Conservation (phyloP, 768 basidiomycete species). For the Rhodotorula taiwanensis region DNA sequence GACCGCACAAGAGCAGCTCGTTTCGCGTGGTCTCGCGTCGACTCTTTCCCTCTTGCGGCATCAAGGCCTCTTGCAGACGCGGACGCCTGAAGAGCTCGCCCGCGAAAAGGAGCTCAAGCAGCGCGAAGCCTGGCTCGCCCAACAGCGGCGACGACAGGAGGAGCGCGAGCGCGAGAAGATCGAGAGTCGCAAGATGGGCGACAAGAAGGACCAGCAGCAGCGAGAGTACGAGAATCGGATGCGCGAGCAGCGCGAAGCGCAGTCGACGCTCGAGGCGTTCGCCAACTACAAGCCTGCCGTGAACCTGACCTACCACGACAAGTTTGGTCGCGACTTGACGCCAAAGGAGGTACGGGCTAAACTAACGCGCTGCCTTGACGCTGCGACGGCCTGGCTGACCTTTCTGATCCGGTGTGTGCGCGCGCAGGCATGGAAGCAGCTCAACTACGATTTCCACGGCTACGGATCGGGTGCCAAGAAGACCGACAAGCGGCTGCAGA, state of each 20-base stretch:
- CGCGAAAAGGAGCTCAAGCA: conserved; percentile 77
- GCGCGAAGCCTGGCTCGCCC: conserved; percentile 82
- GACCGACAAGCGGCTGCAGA: conserved; percentile 91
- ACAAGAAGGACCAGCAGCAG: conserved; percentile 81
- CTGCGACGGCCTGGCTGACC: no score
- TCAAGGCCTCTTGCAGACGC: conserved; percentile 74
- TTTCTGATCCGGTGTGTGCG: background rate
- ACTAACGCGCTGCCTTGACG: no score
- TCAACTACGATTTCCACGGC: conserved; percentile 97
- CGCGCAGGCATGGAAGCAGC: conserved; percentile 75
- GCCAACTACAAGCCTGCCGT: conserved; percentile 95
- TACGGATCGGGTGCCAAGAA: conserved; percentile 96
- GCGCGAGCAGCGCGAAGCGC: conserved; percentile 84
- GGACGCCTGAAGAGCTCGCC: conserved; percentile 58
- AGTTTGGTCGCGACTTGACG: conserved; percentile 78
- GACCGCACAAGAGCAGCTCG: conserved; percentile 69
- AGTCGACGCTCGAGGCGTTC: conserved; percentile 71
- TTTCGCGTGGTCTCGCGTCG: conserved; percentile 76
- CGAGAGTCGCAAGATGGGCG: conserved; percentile 58
- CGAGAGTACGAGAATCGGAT: conserved; percentile 89
- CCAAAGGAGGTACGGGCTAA: conserved; percentile 85
- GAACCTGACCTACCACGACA: conserved; percentile 92
- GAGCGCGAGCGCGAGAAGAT: conserved; percentile 74
- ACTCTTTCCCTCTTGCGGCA: conserved; percentile 81
- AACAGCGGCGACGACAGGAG: conserved; percentile 65